Base-by-base conservation (phyloP, 2,329 filamentous ascomycete genomes). In the Aspergillus glaucus region DNA sequence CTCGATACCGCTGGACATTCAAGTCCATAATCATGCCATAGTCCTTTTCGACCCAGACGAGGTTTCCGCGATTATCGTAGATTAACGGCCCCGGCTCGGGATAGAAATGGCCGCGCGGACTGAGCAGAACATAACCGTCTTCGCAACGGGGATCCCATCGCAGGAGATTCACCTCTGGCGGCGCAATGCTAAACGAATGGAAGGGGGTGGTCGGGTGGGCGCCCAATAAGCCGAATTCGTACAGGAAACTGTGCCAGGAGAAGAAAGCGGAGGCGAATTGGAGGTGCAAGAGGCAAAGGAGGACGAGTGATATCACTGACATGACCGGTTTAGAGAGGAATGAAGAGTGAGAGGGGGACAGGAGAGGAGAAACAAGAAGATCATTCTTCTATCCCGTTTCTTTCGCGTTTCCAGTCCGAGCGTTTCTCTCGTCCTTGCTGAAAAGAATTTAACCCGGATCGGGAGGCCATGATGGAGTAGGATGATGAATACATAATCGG, bases 1-100 rank as follows among this genome's bases (percentile, higher is more conserved):
- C 72, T 47, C 65, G 66, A 50, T 73, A 77, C 15, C 59, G 55
- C 58, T 77, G 75, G 1, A 74, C 68, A 54, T 71, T 69, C 12
- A 76, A 63, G 50, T 76, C 74, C 55, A 76, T 75, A 2, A 71
- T 68, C 47, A 73, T 65, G 4, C 60, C 63, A 32, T 58, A 64
- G 24, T 64, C 62, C 47, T 62, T 46, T 50, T 67, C 51, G 46
- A 61, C 58, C 58, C 66, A 59, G 44, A 68, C 48, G 24, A 65
- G 42, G 50, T 68, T 50, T 10, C 66, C 53, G 41, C 52, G 22
- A 24, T 60, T 49, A 46, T 64, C 55, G 51, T 67, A 56, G 4
- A 77, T 72, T 44, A 73, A 67, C 0, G 72, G 71, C 2, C 70
- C 69, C 0, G 70, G 62, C 14, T 68, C 56, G 2, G 57, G 56